Conservation (phyloP, 108 stramenopile species). For the Discostella pseudostelligera region DNA sequence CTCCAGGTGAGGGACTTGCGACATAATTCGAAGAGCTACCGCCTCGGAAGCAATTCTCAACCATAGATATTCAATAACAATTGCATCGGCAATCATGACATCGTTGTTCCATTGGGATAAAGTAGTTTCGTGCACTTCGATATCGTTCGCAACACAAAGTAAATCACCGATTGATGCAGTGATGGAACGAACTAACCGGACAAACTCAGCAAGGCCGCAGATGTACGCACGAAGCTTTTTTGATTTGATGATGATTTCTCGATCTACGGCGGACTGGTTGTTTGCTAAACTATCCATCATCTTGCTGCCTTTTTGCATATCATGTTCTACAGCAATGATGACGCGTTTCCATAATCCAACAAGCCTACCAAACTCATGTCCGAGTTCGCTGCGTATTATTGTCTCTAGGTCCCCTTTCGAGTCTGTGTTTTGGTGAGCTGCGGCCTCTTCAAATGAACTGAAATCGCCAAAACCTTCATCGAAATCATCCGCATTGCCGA, state of each 20-base stretch:
- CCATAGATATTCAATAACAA: constrained; percentile 59
- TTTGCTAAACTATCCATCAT: constrained; percentile 19
- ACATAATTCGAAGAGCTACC: constrained; percentile 18
- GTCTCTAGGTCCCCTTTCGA: constrained; percentile 7
- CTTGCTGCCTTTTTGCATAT: constrained; percentile 29
- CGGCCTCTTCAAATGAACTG: constrained; percentile 34
- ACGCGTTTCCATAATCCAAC: constrained; percentile 28
- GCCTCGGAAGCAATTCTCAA: constrained; percentile 27
- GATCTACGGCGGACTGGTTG: constrained; percentile 18
- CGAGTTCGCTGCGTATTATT: constrained; percentile 15
- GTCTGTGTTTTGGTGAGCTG: background rate
- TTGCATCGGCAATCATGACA: constrained; percentile 25
- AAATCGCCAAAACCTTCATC: constrained; percentile 43
- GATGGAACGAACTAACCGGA: constrained; percentile 63
- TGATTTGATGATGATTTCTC: constrained; percentile 30
- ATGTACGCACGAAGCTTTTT: constrained; percentile 32
- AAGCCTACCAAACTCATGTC: constrained; percentile 14
- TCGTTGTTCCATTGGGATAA: constrained; percentile 26
- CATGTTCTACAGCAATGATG: constrained; percentile 26
- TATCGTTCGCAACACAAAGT: constrained; percentile 45
- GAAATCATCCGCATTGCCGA: constrained; percentile 10
- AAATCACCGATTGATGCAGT: constrained; percentile 65
- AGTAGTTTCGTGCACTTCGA: constrained; percentile 18
- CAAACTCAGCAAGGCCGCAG: constrained; percentile 59
- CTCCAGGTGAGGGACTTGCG: constrained; percentile 24